A percentile compares a stretch with the other conserved stretches of the same genome.
These are phyloP conservation scores for Metschnikowia noctiluminum DNA, from an alignment of 805 yeast genomes.

Conservation along the genomic window DNA sequence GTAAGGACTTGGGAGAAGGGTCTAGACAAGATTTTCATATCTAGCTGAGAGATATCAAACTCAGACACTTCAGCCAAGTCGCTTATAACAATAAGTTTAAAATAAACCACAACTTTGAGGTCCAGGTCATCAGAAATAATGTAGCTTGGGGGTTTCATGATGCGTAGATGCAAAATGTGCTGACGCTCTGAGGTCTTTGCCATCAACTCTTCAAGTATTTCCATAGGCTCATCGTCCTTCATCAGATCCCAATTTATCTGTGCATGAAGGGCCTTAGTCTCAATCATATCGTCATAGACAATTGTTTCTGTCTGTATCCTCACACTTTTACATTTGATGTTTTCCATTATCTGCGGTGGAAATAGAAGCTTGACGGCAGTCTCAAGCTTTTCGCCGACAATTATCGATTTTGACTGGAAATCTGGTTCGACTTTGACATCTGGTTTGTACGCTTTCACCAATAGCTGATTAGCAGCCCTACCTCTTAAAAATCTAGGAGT, in stretches of 20 bases:
- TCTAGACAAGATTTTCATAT: conserved; percentile 23
- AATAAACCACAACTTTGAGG: conserved; percentile 7
- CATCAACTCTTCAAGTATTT: conserved; percentile 17
- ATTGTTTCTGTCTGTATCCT: conserved; percentile 22
- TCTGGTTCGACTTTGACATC: conserved; percentile 15
- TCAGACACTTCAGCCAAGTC: conserved; percentile 18
- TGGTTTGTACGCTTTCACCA: conserved; percentile 25
- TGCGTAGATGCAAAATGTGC: conserved; percentile 21
- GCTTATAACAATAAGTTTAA: conserved; percentile 10
- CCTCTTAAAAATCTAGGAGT: conserved; percentile 8
- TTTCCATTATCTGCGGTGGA: conserved; percentile 12
- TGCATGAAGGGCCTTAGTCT: conserved; percentile 17
- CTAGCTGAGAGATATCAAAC: conserved; percentile 23
- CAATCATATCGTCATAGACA: conserved; percentile 14
- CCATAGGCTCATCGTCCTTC: conserved; percentile 40
- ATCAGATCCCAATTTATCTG: conserved; percentile 32
- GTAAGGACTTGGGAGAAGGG: conserved; percentile 24
- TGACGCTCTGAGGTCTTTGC: conserved; percentile 4
- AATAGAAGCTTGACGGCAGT: conserved; percentile 22
- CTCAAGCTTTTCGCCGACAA: conserved; percentile 31
- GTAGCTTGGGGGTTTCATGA: conserved; percentile 22
- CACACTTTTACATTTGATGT: conserved; percentile 20
- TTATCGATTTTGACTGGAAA: conserved; percentile 13
- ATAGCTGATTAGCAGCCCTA: conserved; percentile 6
- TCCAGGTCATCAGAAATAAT: conserved; percentile 7